Conservation (phyloP, 1,284 basidiomycete species). For the Sphagnurus paluster region DNA sequence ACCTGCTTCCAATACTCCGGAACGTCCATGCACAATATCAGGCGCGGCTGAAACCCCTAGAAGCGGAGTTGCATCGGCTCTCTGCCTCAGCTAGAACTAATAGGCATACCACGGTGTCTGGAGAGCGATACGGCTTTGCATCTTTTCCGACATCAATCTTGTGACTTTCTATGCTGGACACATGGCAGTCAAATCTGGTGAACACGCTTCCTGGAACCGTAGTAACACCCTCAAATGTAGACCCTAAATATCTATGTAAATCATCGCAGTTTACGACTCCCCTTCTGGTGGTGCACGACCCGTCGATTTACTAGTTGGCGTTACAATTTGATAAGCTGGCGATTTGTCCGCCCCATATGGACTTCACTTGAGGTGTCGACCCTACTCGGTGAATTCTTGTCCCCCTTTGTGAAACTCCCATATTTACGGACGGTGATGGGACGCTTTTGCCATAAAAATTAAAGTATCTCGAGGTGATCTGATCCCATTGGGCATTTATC, state of each 20-base stretch:
- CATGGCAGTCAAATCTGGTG: background rate
- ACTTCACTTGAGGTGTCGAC: background rate
- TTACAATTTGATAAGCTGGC: constrained; percentile 8
- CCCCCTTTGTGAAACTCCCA: no score
- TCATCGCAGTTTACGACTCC: constrained; percentile 10
- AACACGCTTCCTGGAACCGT: background rate
- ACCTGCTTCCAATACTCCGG: constrained; percentile 5
- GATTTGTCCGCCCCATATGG: constrained; percentile 12
- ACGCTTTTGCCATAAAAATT: no score
- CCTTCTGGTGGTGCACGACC: constrained; percentile 1
- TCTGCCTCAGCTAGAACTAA: background rate
- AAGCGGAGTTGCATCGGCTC: constrained; percentile 7
- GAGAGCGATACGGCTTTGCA: background rate
- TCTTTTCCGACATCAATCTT: background rate
- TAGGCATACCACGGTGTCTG: no score
- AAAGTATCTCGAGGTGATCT: no score
- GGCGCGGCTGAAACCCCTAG: constrained; percentile 4
- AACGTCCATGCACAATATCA: constrained; percentile 10
- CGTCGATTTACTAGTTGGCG: background rate
- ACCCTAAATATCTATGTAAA: background rate
- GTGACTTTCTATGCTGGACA: background rate
- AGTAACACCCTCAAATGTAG: background rate
- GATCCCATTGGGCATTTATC: no score
- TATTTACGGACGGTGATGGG: no score
- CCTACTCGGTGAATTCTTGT: no score